Evolutionary conservation across 805 yeast species (phyloP), one percentile per base, ranked within the genome.

Genomic region (Saccharomycopsis selenospora): DNA sequence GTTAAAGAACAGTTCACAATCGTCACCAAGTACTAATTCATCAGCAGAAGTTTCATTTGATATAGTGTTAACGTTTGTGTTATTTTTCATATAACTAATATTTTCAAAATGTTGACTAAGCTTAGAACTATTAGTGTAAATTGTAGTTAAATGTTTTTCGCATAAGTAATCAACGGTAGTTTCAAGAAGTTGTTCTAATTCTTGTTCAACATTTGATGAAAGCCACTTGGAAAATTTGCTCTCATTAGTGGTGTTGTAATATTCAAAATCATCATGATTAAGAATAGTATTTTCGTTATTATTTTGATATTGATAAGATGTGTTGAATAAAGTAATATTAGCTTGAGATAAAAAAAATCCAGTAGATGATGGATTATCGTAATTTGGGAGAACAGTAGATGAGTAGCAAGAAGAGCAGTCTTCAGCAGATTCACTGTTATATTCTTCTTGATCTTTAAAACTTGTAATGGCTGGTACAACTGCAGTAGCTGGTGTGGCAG

Each of bases 91-190:
- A 24, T 50, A 50, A 22, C 54, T 48, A 24, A 50, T 47, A 24
- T 50, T 50, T 24, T 50, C 51, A 13, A 50, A 40, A 14, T 50
- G 54, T 24, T 50, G 54, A 43, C 40, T 44, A n/a, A 8, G 41
- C 40, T 20, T 20, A 11, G 36, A 27, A 24, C 33, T 43, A 2
- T 11, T 6, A 27, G 3, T 30, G 5, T 18, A 49, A 28, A 26
- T 18, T n/a, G 28, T 40, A 17, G 18, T 33, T 33, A 14, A 10
- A 20, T 33, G 17, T 10, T 33, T 7, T 11, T 24, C 20, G 33
- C 42, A n/a, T 47, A 49, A 49, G 40, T 40, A 49, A 44, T 49
- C 36, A 7, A 43, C 40, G 42, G 11, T 20, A 27, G n/a, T 7
- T 17, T 28, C 36, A 8, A n/a, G 6, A 18, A 23, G 11, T 14